Base-by-base conservation (phyloP, 1,284 basidiomycete genomes). In the Moniliella sp. region DNA sequence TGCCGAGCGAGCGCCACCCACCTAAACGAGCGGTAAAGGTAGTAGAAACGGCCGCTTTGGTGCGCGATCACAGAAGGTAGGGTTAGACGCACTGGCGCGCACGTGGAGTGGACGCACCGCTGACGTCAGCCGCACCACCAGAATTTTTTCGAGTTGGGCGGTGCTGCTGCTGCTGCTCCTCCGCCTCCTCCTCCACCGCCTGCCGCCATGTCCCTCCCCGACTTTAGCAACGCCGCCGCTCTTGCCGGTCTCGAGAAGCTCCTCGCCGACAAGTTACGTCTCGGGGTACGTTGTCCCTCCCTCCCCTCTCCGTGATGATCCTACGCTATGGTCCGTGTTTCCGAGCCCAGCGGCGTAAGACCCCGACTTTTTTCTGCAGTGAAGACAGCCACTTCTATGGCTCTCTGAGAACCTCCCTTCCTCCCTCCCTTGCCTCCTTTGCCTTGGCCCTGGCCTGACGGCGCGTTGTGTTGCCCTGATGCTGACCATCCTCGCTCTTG, bases 251-350 rank as follows among this genome's bases (percentile, higher is more conserved):
- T 58, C 39, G 46, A 58, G 42, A 32, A 37, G 35, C 49, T 30
- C 49, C 45, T 58, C 14, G 32, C 40, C 37, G 39, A 40, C 40
- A 51, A 48, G 46, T 57, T 54, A 26, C 57, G 53, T 51, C 33
- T 58, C 39, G 46, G 53, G 36, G 53, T 51, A 54, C 57, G 48
- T 45, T 53, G 47, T 29, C 39, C 13, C 23, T 18, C 3, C 23
- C 25, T 14, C 25, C 18, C n/a, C 17, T 14, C 31, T 27, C 27
- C 30, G 41, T 43, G 52, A 58, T 57, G 53, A 56, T 44, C 29
- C 40, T 39, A 47, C 46, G n/a, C n/a, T 55, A 57, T 57, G 56
- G 56, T 58, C 56, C 56, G 56, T 58, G 56, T 58, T 58, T 57
- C 56, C 48, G 56, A 58, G 53, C 46, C 29, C 55, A 53, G 54